Conservation (phyloP, 1,284 basidiomycete species). For the Tremellales sp. region DNA sequence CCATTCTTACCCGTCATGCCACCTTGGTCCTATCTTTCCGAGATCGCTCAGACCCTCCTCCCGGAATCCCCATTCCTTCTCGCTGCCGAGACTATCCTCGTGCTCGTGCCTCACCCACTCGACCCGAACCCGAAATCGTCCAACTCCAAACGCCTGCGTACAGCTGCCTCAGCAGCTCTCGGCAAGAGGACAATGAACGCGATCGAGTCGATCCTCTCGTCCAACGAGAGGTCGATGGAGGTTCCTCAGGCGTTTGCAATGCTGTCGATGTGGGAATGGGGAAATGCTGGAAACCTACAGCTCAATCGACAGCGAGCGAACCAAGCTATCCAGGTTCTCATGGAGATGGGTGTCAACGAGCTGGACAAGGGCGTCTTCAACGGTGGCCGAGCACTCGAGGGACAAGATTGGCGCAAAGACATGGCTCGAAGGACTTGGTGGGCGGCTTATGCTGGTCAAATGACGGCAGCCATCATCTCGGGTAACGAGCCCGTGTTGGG, state of each 20-base stretch:
- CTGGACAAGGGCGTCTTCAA: constrained; percentile 28
- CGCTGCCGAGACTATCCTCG: constrained; percentile 45
- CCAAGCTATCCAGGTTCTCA: constrained; percentile 39
- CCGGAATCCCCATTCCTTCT: constrained; percentile 45
- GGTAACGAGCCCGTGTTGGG: constrained; percentile 32
- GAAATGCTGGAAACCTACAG: constrained; percentile 31
- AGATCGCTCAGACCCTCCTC: constrained; percentile 30
- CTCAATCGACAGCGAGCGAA: constrained; percentile 26
- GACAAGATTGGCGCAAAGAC: constrained; percentile 41
- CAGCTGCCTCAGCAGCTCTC: constrained; percentile 24
- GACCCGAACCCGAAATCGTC: constrained; percentile 39
- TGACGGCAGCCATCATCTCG: constrained; percentile 27
- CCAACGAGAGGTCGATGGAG: constrained; percentile 28
- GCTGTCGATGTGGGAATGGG: constrained; percentile 48
- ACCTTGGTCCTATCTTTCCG: constrained; percentile 31
- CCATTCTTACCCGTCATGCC: constrained; percentile 47
- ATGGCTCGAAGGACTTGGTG: constrained; percentile 48
- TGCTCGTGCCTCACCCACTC: constrained; percentile 39
- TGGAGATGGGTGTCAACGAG: constrained; percentile 45
- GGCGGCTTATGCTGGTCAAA: constrained; percentile 40
- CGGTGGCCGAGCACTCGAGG: constrained; percentile 32
- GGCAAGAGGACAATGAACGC: constrained; percentile 20
- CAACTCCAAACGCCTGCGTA: constrained; percentile 37
- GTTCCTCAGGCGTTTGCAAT: constrained; percentile 43
- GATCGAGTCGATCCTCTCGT: constrained; percentile 16